A percentile compares a stretch with the other conserved stretches of the same genome.
These are phyloP conservation scores for Ogataea corticis DNA, from an alignment of 805 yeast species.

Conservation along the genomic window DNA sequence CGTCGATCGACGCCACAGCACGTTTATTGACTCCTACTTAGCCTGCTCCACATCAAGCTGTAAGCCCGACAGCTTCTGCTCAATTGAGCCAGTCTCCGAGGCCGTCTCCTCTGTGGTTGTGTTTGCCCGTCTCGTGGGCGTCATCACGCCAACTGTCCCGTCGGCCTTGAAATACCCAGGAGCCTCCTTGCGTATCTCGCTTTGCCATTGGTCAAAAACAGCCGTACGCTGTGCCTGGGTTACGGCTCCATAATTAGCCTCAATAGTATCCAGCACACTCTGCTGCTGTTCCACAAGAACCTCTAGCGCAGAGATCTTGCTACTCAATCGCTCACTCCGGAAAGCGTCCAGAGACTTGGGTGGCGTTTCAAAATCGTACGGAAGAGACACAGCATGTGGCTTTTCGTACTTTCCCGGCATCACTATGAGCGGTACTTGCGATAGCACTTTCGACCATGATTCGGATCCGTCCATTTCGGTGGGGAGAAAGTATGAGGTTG, in stretches of 20 bases:
- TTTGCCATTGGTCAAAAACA: constrained; percentile 26
- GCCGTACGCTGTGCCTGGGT: constrained; percentile 1
- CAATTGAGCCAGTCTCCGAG: background rate
- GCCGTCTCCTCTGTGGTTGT: background rate
- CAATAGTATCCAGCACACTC: constrained; percentile 2
- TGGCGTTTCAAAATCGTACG: constrained; percentile 24
- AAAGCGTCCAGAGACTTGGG: constrained; percentile 14
- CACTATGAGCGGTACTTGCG: constrained; percentile 31
- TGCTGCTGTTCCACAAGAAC: constrained; percentile 7
- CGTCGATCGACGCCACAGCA: too few species aligned
- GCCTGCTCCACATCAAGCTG: background rate
- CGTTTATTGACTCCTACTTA: too few species aligned
- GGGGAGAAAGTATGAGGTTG: background rate
- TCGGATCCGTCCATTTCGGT: constrained; percentile 6
- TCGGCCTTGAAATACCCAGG: constrained; percentile 32
- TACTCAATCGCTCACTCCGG: constrained; percentile 6
- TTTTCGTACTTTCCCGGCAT: constrained; percentile 26
- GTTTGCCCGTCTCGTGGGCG: constrained; percentile 21
- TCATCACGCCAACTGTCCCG: constrained; percentile 26
- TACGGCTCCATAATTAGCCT: constrained; percentile 6
- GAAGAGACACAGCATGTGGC: constrained; percentile 28
- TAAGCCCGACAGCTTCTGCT: background rate
- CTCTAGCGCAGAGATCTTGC: constrained; percentile 6
- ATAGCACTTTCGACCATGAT: constrained; percentile 20
- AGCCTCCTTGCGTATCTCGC: constrained; percentile 18